These are phyloP conservation scores for Mayamaea pseudoterrestris DNA, from an alignment of 108 stramenopile species.

Conservation along the genomic window DNA sequence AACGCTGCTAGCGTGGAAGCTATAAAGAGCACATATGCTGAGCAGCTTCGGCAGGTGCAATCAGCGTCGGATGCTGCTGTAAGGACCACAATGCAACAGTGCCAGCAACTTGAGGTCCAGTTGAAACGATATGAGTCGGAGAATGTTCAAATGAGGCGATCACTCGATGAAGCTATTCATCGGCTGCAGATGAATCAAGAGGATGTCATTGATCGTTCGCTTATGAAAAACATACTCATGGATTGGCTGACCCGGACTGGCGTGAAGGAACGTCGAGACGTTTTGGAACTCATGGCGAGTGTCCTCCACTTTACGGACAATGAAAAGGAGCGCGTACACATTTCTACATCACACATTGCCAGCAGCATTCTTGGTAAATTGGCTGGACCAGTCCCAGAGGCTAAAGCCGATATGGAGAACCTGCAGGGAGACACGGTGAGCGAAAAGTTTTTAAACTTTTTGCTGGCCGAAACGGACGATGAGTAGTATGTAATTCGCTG, in stretches of 20 bases:
- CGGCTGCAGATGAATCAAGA: conserved; percentile 80
- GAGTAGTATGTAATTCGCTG: no score
- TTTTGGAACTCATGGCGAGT: conserved; percentile 73
- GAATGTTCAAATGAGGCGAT: conserved; percentile 57
- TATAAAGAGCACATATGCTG: conserved; percentile 36
- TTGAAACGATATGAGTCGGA: conserved; percentile 46
- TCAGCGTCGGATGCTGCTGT: conserved; percentile 41
- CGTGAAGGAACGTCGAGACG: conserved; percentile 53
- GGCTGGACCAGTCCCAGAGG: conserved; percentile 62
- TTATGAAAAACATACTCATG: conserved; percentile 84
- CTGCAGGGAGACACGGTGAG: conserved; percentile 74
- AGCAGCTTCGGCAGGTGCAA: conserved; percentile 53
- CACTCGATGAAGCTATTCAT: conserved; percentile 79
- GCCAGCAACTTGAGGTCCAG: conserved; percentile 29
- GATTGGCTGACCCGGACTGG: conserved; percentile 68
- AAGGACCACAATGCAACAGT: conserved; percentile 41
- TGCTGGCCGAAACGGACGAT: conserved; percentile 78
- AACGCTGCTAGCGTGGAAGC: conserved; percentile 57
- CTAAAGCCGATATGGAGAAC: conserved; percentile 59
- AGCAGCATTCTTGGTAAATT: conserved; percentile 39
- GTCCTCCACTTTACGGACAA: conserved; percentile 78
- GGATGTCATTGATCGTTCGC: conserved; percentile 74
- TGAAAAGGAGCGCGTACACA: conserved; percentile 64
- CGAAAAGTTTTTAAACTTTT: conserved; percentile 79
- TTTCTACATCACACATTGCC: conserved; percentile 19